These are phyloP conservation scores for Dinochytrium kinnereticum DNA, from an alignment of 371 early-diverging fungal species.

Conservation along the genomic window DNA sequence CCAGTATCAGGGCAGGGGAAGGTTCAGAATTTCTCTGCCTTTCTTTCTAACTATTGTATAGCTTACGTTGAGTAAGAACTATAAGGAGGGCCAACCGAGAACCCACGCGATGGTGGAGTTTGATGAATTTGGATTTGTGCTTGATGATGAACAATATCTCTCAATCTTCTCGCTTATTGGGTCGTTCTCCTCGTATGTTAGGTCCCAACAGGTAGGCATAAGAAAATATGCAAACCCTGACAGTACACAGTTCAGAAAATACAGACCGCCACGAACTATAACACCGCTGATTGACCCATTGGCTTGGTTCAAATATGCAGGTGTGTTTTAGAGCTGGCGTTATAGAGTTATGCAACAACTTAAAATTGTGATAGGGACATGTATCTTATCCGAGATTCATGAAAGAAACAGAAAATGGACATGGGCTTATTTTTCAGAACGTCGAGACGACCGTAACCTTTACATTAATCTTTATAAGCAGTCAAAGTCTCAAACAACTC, in stretches of 20 bases:
- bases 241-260: slow-evolving; percentile 83
- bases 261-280: slow-evolving; percentile 76
- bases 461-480: slow-evolving; percentile 83
- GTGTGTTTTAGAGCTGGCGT: slow-evolving; percentile 32
- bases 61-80: slow-evolving; percentile 42
- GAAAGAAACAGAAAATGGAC: slow-evolving; percentile 84
- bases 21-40: slow-evolving; percentile 44
- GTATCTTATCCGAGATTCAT: slow-evolving; percentile 84
- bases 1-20: slow-evolving; percentile 94
- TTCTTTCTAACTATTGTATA: slow-evolving; percentile 19
- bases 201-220: slow-evolving; percentile 67
- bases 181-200: slow-evolving; percentile 77
- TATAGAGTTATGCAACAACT: neutral
- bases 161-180: slow-evolving; percentile 81
- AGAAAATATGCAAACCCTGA: no score
- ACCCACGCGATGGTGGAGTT: slow-evolving; percentile 57
- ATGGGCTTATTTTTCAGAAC: slow-evolving; percentile 82
- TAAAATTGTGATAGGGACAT: slow-evolving; percentile 51
- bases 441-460: slow-evolving; percentile 80
- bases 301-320: slow-evolving; percentile 90
- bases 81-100: slow-evolving; percentile 28
- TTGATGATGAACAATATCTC: slow-evolving; percentile 89
- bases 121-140: slow-evolving; percentile 89
- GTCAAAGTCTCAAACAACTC: slow-evolving; percentile 53
- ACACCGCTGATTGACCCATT: slow-evolving; percentile 80